Evolutionary conservation across 2,329 filamentous ascomycete species (phyloP).

Genomic region (Diaporthe citrichinensis): DNA sequence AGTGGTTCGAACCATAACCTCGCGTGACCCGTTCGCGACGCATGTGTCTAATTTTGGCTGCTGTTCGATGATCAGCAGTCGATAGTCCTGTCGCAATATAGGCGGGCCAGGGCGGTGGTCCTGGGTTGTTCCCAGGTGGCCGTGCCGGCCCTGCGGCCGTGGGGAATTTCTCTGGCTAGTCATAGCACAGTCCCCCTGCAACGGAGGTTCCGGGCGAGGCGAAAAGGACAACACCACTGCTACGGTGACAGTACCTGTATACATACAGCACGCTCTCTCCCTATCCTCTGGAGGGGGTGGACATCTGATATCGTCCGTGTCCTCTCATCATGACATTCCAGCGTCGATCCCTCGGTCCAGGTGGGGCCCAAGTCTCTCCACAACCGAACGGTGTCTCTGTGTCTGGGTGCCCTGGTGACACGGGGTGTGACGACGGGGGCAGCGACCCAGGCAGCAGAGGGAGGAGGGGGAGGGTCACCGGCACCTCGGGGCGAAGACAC

Average conservation of each 20-base stretch:
- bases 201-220: constrained; percentile 22
- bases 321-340: constrained; percentile 19
- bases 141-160: constrained; percentile 23
- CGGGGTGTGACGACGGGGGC: constrained; percentile 21
- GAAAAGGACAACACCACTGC: not conserved
- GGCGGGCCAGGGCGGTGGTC: constrained; percentile 14
- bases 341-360: constrained; percentile 26
- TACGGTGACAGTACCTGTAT: constrained; percentile 14
- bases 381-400: constrained; percentile 26
- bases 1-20: constrained; percentile 11
- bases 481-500: constrained; percentile 32
- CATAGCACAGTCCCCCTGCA: constrained; percentile 18
- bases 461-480: not conserved
- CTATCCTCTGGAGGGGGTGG: not conserved
- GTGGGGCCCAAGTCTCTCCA: constrained; percentile 30
- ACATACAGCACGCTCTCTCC: not conserved
- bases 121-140: constrained; percentile 29
- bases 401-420: constrained; percentile 9
- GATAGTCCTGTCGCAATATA: constrained; percentile 26
- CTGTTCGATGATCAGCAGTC: constrained; percentile 23
- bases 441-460: not conserved
- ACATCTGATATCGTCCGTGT: constrained; percentile 12
- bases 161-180: constrained; percentile 22
- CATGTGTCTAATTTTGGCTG: constrained; percentile 14
- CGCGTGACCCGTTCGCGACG: constrained; percentile 29